Conservation (phyloP, 176 grass and related monocot species). For the Cenchrus fungigraminus region DNA sequence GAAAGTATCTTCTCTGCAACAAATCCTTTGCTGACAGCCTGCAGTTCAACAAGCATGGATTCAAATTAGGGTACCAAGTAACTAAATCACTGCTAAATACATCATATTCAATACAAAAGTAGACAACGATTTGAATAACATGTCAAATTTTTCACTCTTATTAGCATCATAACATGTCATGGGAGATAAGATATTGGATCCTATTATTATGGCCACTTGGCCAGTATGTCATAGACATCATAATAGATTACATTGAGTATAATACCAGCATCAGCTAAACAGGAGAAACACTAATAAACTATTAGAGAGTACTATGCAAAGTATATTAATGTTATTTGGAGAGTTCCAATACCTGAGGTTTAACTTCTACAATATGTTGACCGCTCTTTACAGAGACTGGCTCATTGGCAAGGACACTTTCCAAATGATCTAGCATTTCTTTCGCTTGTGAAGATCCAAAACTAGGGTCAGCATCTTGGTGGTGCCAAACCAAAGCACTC, state of each 20-base stretch:
- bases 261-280: slow-evolving; percentile 8
- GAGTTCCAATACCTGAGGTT: slow-evolving; percentile 47
- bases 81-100: background rate
- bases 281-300: slow-evolving; percentile 6
- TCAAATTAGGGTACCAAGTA: slow-evolving; percentile 8
- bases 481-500: slow-evolving; percentile 77
- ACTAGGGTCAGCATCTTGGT: slow-evolving; percentile 66
- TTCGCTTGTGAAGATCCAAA: slow-evolving; percentile 63
- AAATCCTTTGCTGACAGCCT: slow-evolving; percentile 73
- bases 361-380: slow-evolving; percentile 57
- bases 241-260: background rate
- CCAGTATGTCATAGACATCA: background rate
- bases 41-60: slow-evolving; percentile 28
- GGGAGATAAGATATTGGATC: background rate
- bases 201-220: background rate
- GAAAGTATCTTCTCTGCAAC: slow-evolving; percentile 70
- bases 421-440: slow-evolving; percentile 54
- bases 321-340: slow-evolving; percentile 7
- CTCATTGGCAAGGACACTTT: slow-evolving; percentile 48
- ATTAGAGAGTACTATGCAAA: background rate
- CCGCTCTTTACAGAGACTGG: slow-evolving; percentile 56
- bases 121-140: background rate
- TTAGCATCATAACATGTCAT: slow-evolving; percentile 17
- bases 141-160: background rate
- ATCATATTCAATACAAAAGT: slow-evolving; percentile 4